Evolutionary conservation across 257 asterid genomes (phyloP), one percentile per base, ranked within the genome.

Genomic region (Nicotiana benthamiana): DNA sequence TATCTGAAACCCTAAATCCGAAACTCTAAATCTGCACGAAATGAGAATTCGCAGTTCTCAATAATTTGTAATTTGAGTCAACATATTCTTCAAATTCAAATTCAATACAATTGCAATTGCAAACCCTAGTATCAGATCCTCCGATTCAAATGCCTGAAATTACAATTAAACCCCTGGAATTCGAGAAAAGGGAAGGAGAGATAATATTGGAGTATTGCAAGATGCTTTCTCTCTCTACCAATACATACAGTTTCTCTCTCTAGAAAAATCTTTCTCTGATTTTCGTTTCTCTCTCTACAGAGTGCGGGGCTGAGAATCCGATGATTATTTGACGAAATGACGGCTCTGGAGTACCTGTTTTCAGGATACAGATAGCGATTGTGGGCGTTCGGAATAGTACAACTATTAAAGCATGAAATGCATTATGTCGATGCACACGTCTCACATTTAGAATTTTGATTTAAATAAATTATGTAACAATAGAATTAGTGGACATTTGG

Each of bases 81-180:
- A 84, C 91, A 88, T 86, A 67, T 82, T 59, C 22, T 20, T 20
- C 32, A 57, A 54, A n/a, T 79, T 46, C 74, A 20, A 70, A 40
- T 63, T 28, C 62, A 67, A 85, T 79, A 83, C 79, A 94, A 86
- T 90, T 92, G 97, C 83, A 56, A 80, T 72, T 22, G 52, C 65
- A 91, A 91, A 88, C 91, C 96, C 93, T 87, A 87, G 88, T 86
- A 81, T 84, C 32, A 76, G 63, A 84, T 77, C 79, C 75, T 92
- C 96, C 89, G 86, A 89, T 11, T 67, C 76, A 36, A 67, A 67
- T 89, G 84, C 84, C 18, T 48, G 64, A 20, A 59, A 59, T 59
- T 20, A 59, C 64, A 9, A 6, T 59, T 59, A 12, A 20, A 4
- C 15, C 64, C 64, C 64, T 80, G 56, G 15, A 52, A 74, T 27